Base-by-base conservation (phyloP, 2,329 filamentous ascomycete genomes). In the Fusarium sp. region DNA sequence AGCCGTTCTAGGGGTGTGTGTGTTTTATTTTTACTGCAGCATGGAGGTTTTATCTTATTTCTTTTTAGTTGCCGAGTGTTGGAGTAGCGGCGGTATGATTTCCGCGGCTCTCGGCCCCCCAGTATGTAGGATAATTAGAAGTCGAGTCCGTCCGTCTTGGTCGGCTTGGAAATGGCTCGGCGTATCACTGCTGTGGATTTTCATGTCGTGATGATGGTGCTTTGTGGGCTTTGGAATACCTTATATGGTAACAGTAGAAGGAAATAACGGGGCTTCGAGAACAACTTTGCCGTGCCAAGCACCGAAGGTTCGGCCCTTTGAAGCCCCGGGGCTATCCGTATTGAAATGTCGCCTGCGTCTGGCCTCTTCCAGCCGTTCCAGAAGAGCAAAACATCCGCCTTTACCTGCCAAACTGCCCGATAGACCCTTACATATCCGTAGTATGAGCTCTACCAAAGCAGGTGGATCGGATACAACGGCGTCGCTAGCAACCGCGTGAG, bases 1-100 rank as follows among this genome's bases (percentile, higher is more conserved):
- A 71, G 64, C 69, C 69, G 69, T 71, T 59, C 52, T 61, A 56
- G 61, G 66, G 51, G 63, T 36, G 46, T 42, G 49, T 47, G 57
- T 28, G 32, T 40, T 22, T 36, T n/a, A n/a, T 19, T 19, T 19
- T 3, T 19, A 19, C 19, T 19, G 19, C 19, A 19, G 3, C 19
- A 19, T 19, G 19, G 19, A 19, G 3, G 19, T 19, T 19, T 19
- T 19, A 19, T 19, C 19, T 19, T 19, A 19, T 19, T 19, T 19
- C 3, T 19, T 19, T 19, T 19, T 19, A 19, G 19, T 19, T 19
- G 19, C 19, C 2, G 19, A 19, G 19, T 19, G 19, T 19, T 19
- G 19, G 19, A 19, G 19, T 19, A 52, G 53, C 58, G 35, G 64
- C 43, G 67, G 61, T 55, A 19, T 19, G 2, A 19, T 19, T 19